Evolutionary conservation across 257 asterid genomes (phyloP).

Genomic region (Rhazya stricta): DNA sequence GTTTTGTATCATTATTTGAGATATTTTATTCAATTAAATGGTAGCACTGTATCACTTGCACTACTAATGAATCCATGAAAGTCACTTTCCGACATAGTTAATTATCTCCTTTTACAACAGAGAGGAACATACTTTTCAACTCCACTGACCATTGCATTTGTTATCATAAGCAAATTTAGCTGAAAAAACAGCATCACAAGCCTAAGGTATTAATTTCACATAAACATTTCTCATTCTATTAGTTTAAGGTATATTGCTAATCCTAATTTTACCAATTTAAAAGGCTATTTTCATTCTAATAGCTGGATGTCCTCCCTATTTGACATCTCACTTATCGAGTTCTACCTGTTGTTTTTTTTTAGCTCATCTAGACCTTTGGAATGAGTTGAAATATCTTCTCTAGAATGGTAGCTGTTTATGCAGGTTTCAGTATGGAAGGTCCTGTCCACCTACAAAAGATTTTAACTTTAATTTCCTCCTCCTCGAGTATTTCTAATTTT

Average conservation of each 20-base stretch:
- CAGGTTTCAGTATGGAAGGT: not conserved
- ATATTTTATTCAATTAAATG: no score
- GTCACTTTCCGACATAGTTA: not conserved
- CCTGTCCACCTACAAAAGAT: not conserved
- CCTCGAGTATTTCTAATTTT: not conserved
- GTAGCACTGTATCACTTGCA: not conserved
- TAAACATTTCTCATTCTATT: not conserved
- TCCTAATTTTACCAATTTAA: not conserved
- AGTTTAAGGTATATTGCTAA: not conserved
- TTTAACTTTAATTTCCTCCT: not conserved
- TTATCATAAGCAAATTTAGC: not conserved
- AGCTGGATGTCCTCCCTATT: not conserved
- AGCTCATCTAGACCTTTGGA: not conserved
- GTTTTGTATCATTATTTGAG: not conserved
- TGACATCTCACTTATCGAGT: not conserved
- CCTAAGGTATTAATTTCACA: not conserved
- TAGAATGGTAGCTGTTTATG: not conserved
- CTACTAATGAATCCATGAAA: not conserved
- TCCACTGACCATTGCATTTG: not conserved
- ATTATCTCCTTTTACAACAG: not conserved
- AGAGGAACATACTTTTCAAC: not conserved
- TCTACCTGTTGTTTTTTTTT: not conserved
- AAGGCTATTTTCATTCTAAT: not conserved
- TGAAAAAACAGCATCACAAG: not conserved
- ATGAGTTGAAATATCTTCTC: not conserved